These are phyloP conservation scores for Backusella psychrophila DNA, from an alignment of 192 early-diverging fungal genomes.

Conservation along the genomic window DNA sequence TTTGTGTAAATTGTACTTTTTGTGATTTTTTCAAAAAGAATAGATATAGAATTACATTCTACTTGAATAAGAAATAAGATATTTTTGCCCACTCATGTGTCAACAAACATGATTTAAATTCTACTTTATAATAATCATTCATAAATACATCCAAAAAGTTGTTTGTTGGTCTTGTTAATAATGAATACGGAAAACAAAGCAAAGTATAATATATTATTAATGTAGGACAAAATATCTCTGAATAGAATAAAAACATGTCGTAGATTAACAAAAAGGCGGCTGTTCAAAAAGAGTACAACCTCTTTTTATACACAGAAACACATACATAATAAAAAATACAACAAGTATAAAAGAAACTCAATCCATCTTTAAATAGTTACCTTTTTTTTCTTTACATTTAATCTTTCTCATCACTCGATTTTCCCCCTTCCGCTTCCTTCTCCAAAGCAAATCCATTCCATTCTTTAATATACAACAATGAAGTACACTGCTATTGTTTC, in stretches of 20 bases:
- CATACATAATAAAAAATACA: background rate
- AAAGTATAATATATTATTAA: slow-evolving; percentile 8
- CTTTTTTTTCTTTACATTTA: background rate
- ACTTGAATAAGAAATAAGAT: no score
- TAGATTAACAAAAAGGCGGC: background rate
- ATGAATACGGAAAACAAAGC: background rate
- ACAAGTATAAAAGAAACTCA: background rate
- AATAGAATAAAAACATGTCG: slow-evolving; percentile 2
- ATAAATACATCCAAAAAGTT: background rate
- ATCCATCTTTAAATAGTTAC: background rate
- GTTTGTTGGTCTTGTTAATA: background rate
- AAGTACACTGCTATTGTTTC: slow-evolving; percentile 30
- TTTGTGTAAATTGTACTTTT: background rate
- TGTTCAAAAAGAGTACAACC: background rate
- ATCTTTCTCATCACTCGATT: background rate
- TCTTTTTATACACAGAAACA: background rate
- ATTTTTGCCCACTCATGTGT: background rate
- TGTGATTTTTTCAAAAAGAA: background rate
- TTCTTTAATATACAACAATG: slow-evolving; percentile 20
- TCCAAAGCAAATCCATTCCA: background rate
- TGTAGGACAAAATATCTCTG: slow-evolving; percentile 3
- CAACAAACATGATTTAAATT: background rate
- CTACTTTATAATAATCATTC: background rate
- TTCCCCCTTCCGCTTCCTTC: background rate
- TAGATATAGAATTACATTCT: no score